phyloP scores from a whole-genome alignment of 768 basidiomycete genomes.

The Mycena floridula region DNA sequence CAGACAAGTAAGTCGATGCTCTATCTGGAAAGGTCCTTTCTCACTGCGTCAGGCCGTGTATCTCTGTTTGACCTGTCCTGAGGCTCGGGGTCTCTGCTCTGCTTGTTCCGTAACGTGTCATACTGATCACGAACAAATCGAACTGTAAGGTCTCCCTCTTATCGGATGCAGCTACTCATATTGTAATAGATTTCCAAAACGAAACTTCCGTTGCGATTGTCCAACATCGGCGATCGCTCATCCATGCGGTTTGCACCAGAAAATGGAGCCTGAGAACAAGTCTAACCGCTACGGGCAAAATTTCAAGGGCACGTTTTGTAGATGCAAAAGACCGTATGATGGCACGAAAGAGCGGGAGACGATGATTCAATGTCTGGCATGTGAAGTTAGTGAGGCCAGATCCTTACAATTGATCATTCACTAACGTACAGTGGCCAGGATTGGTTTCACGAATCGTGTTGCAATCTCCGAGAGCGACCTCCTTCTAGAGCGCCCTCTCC shows the following conservation, averaged over 20 bases:
- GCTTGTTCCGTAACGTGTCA: conserved; percentile 87
- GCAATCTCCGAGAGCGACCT: conserved; percentile 69
- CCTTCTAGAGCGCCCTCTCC: conserved; percentile 37
- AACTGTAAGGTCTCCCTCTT: conserved; percentile 40
- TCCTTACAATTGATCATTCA: conserved; percentile 1
- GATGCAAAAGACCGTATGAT: conserved; percentile 70
- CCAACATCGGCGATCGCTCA: conserved; percentile 60
- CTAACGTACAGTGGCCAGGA: conserved; percentile 44
- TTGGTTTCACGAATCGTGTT: conserved; percentile 90
- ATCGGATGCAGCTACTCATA: background rate
- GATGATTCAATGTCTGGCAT: conserved; percentile 84
- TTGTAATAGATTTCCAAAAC: conserved; percentile 64
- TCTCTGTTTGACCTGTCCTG: conserved; percentile 70
- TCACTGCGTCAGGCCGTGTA: conserved; percentile 65
- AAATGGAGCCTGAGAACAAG: conserved; percentile 46
- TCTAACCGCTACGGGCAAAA: conserved; percentile 70
- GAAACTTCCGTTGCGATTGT: conserved; percentile 80
- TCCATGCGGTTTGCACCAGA: conserved; percentile 56
- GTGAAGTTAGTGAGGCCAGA: conserved; percentile 55
- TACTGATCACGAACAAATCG: conserved; percentile 79
- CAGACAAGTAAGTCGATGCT: too few species aligned
- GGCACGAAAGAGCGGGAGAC: conserved; percentile 70
- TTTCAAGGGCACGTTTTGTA: conserved; percentile 65
- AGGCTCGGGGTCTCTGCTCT: conserved; percentile 66
- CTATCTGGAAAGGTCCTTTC: background rate